Conservation (phyloP, 2,329 filamentous ascomycete species). For the Myotisia sp. region DNA sequence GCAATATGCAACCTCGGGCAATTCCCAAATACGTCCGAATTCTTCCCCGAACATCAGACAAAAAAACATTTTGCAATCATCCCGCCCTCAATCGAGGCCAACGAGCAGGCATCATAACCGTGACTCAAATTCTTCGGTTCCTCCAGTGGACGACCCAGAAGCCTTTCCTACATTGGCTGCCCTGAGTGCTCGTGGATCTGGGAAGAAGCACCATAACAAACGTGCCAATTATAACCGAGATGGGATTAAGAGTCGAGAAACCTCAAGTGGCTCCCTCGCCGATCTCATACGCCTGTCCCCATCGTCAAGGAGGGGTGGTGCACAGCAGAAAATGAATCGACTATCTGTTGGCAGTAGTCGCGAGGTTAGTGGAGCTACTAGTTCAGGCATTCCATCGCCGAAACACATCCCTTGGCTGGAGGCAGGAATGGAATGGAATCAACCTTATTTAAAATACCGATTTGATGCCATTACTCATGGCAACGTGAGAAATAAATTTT, state of each 20-base stretch:
- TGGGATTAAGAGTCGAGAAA: slow-evolving; percentile 48
- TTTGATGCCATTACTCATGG: slow-evolving; percentile 96
- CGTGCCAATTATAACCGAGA: slow-evolving; percentile 57
- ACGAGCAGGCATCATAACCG: slow-evolving; percentile 64
- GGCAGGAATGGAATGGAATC: slow-evolving; percentile 80
- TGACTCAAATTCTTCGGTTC: slow-evolving; percentile 49
- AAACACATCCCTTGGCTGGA: slow-evolving; percentile 95
- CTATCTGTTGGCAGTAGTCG: slow-evolving; percentile 45
- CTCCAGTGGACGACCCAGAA: slow-evolving; percentile 81
- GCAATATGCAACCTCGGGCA: slow-evolving; percentile 2
- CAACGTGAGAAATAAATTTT: slow-evolving; percentile 87
- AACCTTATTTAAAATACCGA: slow-evolving; percentile 84
- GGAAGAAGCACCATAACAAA: slow-evolving; percentile 89
- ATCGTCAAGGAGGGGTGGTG: slow-evolving; percentile 49
- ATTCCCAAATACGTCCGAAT: slow-evolving; percentile 4
- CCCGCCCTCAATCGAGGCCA: slow-evolving; percentile 65
- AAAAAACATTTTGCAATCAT: slow-evolving; percentile 38
- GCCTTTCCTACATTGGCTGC: slow-evolving; percentile 84
- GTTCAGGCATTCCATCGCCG: slow-evolving; percentile 70
- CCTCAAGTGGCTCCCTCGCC: slow-evolving; percentile 62
- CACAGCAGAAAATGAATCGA: slow-evolving; percentile 44
- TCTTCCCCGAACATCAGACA: slow-evolving; percentile 28
- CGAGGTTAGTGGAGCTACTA: slow-evolving; percentile 68
- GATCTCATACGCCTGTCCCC: slow-evolving; percentile 94
- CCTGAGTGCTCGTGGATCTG: slow-evolving; percentile 50